Percentiles rank a stretch among this genome's conserved stretches.
Conservation (phyloP, 305 asterid species). For the Solanum hybrid region DNA sequence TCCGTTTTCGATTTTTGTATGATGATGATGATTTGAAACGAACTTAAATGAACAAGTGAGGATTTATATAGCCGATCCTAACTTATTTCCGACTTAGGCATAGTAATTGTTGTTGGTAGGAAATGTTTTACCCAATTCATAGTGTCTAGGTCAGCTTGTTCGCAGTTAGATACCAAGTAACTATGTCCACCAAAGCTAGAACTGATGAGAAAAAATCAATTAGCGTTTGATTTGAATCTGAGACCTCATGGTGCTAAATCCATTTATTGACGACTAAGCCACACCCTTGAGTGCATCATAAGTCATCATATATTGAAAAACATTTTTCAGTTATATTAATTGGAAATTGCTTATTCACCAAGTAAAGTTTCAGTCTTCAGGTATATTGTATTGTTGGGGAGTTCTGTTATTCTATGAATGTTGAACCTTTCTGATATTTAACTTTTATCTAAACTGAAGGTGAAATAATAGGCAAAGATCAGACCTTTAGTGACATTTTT, state of each 20-base stretch:
- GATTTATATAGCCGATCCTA: background rate
- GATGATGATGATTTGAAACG: background rate
- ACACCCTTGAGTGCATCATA: background rate
- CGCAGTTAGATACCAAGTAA: background rate
- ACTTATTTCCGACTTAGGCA: background rate
- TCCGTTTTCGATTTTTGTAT: slow-evolving; percentile 1
- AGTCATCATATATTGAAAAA: background rate
- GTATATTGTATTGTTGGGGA: background rate
- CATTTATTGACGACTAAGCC: background rate
- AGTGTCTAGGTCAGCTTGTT: background rate
- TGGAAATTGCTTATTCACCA: background rate
- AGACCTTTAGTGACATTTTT: background rate
- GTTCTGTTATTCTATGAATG: background rate
- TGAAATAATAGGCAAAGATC: background rate
- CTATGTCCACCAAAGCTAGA: background rate
- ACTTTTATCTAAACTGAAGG: background rate
- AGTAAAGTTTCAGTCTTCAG: background rate
- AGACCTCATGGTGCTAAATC: background rate
- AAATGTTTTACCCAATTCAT: background rate
- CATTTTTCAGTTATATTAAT: background rate
- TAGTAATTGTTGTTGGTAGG: background rate
- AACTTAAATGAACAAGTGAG: background rate
- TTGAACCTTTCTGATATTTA: background rate
- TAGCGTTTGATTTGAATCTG: background rate
- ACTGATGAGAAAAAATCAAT: background rate